phyloP scores from a whole-genome alignment of 345 rosid genomes.

The Alliaria petiolata region DNA sequence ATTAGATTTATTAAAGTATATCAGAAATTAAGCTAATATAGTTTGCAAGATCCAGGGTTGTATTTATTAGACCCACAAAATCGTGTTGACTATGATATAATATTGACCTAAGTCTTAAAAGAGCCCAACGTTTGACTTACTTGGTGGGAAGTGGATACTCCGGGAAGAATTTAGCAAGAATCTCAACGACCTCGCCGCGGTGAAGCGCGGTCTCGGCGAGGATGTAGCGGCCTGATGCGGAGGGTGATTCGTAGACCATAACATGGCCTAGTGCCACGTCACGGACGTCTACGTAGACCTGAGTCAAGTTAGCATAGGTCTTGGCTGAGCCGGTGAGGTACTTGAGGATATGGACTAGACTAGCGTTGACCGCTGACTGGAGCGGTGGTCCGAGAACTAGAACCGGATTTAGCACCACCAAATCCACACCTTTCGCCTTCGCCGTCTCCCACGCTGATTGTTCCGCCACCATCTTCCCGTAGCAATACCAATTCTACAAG shows the following conservation, averaged over 20 bases:
- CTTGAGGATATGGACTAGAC: slow-evolving; percentile 85
- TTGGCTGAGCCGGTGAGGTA: slow-evolving; percentile 91
- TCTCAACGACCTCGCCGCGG: slow-evolving; percentile 95
- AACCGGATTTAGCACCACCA: slow-evolving; percentile 84
- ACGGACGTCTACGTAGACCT: slow-evolving; percentile 84
- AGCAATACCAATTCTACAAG: slow-evolving; percentile 94
- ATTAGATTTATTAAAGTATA: background rate
- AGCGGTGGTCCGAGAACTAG: slow-evolving; percentile 83
- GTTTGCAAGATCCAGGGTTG: slow-evolving; percentile 5
- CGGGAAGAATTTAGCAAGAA: slow-evolving; percentile 82
- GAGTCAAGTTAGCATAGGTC: slow-evolving; percentile 84
- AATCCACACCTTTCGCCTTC: slow-evolving; percentile 70
- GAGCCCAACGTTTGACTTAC: slow-evolving; percentile 44
- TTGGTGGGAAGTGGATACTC: slow-evolving; percentile 89
- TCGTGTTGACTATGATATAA: slow-evolving; percentile 14
- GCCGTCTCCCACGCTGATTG: slow-evolving; percentile 82
- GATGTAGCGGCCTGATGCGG: slow-evolving; percentile 90
- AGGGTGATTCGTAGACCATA: slow-evolving; percentile 70
- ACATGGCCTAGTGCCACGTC: slow-evolving; percentile 90
- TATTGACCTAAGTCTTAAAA: background rate
- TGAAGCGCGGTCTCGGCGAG: slow-evolving; percentile 86
- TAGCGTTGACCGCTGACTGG: slow-evolving; percentile 74
- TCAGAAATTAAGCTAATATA: background rate
- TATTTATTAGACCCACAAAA: slow-evolving; percentile 8
- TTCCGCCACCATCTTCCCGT: slow-evolving; percentile 91